A percentile compares a stretch with the other conserved stretches of the same genome.
Conservation (phyloP, 2,329 filamentous ascomycete species). For the Penicillium olsonii region DNA sequence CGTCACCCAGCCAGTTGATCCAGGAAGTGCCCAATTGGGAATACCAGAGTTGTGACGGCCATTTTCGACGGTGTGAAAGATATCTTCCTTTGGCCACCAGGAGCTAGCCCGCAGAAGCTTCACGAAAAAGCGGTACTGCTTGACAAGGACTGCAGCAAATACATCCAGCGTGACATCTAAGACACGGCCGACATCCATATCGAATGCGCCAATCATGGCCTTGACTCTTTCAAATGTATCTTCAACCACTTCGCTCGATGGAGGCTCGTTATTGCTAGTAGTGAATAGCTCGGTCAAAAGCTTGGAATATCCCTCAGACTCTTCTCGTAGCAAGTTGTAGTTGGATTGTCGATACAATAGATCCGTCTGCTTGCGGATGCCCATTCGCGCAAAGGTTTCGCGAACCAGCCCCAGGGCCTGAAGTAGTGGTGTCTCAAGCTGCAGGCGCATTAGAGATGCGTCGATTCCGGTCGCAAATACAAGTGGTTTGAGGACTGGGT, state of each 20-base stretch:
- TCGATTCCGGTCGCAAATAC: conserved; percentile 73
- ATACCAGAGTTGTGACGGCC: conserved; percentile 58
- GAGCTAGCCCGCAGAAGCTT: conserved; percentile 89
- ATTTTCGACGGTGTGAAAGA: conserved; percentile 41
- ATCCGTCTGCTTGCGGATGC: conserved; percentile 88
- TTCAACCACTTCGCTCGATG: conserved; percentile 73
- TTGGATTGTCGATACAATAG: conserved; percentile 93
- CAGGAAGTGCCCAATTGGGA: conserved; percentile 83
- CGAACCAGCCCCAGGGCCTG: conserved; percentile 77
- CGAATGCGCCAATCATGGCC: conserved; percentile 92
- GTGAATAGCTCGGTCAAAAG: conserved; percentile 94
- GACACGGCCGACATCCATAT: conserved; percentile 91
- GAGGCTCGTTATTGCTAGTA: conserved; percentile 72
- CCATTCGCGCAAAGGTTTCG: conserved; percentile 78
- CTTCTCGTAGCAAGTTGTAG: conserved; percentile 92
- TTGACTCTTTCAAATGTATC: conserved; percentile 91
- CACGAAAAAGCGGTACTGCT: conserved; percentile 91
- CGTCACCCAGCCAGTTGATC: conserved; percentile 62
- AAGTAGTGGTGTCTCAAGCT: conserved; percentile 78
- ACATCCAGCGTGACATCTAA: conserved; percentile 94
- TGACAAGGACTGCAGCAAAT: conserved; percentile 89
- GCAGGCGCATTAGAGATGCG: conserved; percentile 70
- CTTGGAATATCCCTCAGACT: conserved; percentile 96
- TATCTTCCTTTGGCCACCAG: conserved; percentile 83
- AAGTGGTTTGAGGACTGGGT: conserved; percentile 63